Evolutionary conservation across 1,284 basidiomycete genomes (phyloP), one percentile per base, ranked within the genome.

Genomic region (Taiwanofungus camphoratus): DNA sequence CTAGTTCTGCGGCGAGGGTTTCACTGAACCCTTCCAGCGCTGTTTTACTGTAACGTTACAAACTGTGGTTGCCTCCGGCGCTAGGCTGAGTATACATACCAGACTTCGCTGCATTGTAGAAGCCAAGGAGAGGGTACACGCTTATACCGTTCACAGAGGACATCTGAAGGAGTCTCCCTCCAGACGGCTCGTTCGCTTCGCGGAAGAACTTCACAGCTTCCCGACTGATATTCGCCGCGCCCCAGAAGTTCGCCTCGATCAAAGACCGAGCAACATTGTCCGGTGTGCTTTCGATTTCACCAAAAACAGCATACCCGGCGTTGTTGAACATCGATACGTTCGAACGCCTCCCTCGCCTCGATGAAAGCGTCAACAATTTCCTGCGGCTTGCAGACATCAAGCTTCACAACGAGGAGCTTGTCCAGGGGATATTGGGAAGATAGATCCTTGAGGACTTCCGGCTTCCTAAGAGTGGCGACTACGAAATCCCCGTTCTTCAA

Each of bases 281-380:
- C 31, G 31, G 8, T 26, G 36, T 23, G 6, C 20, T 13, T 44
- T 71, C 68, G 18, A 66, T 52, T 46, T 70, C 66, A 18, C 58
- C 60, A 5, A 61, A 18, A 11, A 57, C 37, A 4, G 37, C 44
- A 29, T 37, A 52, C 2, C 56, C 66, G 2, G 70, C 70, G 38
- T 72, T 73, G 53, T 70, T 73, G 44, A 68, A 73, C 62, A 39
- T 72, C 68, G n/a, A 71, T 44, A 15, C 66, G 57, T 4, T 67
- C 71, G 47, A 71, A 71, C n/a, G 49, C 45, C 0, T 45, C 45
- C 34, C 58, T 55, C 3, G 63, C 60, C n/a, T 50, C 50, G 3
- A 52, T 50, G 33, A 73, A 72, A 1, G 65, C 69, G 1, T 29
- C 50, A 2, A 36, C 29, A 15, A 66, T 57, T 13, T 66, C 56